Conservation (phyloP, 192 early-diverging fungal genomes). For the Umbelopsis vinacea region DNA sequence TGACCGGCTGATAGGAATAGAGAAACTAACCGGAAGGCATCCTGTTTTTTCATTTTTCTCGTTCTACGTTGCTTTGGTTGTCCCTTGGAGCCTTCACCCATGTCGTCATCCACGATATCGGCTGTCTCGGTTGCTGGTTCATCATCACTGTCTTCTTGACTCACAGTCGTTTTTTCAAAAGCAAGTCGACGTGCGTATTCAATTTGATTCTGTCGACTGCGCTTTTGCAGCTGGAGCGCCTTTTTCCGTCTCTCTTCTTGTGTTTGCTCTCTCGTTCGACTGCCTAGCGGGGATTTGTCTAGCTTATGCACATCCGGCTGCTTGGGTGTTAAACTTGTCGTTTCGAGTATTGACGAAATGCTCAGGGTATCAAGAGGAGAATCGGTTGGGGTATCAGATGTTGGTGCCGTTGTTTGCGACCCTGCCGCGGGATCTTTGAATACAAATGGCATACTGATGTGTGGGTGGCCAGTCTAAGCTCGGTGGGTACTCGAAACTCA, state of each 20-base stretch:
- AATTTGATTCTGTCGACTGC: not conserved
- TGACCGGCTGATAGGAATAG: not conserved
- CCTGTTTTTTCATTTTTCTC: constrained; percentile 39
- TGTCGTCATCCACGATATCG: constrained; percentile 19
- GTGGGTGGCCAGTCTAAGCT: too few species aligned
- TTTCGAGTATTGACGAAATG: constrained; percentile 1
- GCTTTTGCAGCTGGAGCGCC: constrained; percentile 28
- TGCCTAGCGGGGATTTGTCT: constrained; percentile 25
- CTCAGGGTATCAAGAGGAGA: not conserved
- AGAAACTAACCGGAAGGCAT: constrained; percentile 46
- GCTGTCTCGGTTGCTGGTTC: constrained; percentile 13
- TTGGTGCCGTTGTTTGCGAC: not conserved
- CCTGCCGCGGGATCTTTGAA: constrained; percentile 1
- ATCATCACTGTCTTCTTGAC: not conserved
- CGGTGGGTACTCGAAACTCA: not conserved
- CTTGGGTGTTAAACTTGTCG: constrained; percentile 2
- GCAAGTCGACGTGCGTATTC: not conserved
- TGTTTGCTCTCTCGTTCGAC: constrained; percentile 13
- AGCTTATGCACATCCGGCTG: constrained; percentile 9
- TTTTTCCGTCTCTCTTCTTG: constrained; percentile 27
- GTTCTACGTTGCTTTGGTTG: constrained; percentile 34
- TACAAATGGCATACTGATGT: constrained; percentile 4
- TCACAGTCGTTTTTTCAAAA: constrained; percentile 4
- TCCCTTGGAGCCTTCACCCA: constrained; percentile 33
- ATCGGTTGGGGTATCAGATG: not conserved